A percentile compares a stretch with the other conserved stretches of the same genome.
phyloP scores from a whole-genome alignment of 75 land plant genomes.

The Ceratopteris richardii region DNA sequence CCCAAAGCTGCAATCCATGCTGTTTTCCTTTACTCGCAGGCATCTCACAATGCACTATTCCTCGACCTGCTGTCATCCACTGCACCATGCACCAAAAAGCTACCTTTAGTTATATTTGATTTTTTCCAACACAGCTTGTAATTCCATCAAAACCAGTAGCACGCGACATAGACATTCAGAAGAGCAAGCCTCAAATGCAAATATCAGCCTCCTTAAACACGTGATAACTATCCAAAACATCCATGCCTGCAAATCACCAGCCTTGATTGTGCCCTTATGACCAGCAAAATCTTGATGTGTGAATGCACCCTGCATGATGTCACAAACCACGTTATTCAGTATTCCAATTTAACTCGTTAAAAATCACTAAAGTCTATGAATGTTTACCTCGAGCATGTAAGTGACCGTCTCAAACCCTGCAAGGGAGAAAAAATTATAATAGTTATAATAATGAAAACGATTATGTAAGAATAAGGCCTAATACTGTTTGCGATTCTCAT shows the following conservation, averaged over 20 bases:
- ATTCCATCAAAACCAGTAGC: neutral
- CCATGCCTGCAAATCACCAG: slow-evolving; percentile 71
- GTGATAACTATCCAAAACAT: no score
- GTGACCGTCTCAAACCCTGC: slow-evolving; percentile 93
- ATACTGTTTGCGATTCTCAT: neutral
- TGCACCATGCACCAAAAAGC: slow-evolving; percentile 20
- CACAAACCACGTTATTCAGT: no score
- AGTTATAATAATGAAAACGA: neutral
- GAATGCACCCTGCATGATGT: slow-evolving; percentile 50
- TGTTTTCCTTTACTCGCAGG: slow-evolving; percentile 65
- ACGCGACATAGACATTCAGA: no score
- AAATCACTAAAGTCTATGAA: no score
- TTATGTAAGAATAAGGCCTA: no score
- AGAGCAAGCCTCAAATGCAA: no score
- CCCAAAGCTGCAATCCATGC: slow-evolving; percentile 85
- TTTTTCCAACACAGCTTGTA: neutral
- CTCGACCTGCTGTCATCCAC: slow-evolving; percentile 98
- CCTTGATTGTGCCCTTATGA: slow-evolving; percentile 69
- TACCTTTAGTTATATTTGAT: neutral
- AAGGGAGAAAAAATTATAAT: neutral
- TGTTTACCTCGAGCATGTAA: slow-evolving; percentile 72
- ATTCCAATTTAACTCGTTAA: no score
- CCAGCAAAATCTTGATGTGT: slow-evolving; percentile 90
- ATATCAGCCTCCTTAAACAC: no score
- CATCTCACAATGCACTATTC: slow-evolving; percentile 93